These are phyloP conservation scores for Alliaria petiolata DNA, from an alignment of 345 rosid genomes.

Conservation along the genomic window DNA sequence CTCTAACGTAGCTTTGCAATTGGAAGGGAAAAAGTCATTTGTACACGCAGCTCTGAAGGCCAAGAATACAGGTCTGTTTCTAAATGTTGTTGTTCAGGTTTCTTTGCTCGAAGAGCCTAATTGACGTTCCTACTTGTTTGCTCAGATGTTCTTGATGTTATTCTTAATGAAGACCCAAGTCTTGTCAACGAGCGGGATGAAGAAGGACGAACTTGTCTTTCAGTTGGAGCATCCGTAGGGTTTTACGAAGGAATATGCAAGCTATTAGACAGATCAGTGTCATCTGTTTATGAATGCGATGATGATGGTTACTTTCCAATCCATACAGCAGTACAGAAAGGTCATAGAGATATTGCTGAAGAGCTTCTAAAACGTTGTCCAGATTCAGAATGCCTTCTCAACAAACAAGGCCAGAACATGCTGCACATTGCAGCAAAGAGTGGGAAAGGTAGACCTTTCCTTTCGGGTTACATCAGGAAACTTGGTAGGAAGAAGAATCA, in stretches of 20 bases:
- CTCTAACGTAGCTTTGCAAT: too few relatives aligned
- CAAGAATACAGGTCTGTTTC: not conserved
- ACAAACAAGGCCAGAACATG: not conserved
- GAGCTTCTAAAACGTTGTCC: not conserved
- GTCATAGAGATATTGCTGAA: not conserved
- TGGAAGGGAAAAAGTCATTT: too few relatives aligned
- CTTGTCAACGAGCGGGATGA: not conserved
- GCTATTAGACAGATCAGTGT: not conserved
- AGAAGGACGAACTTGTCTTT: constrained; percentile 12
- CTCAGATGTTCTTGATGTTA: not conserved
- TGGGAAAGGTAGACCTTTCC: not conserved
- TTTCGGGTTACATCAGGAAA: too few relatives aligned
- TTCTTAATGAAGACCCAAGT: not conserved
- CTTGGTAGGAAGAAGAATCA: not conserved
- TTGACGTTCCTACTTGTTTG: not conserved
- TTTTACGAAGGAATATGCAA: not conserved
- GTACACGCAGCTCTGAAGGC: not conserved
- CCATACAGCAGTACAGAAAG: not conserved
- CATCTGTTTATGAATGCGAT: not conserved
- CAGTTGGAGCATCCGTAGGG: not conserved
- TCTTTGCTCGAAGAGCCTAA: too few relatives aligned
- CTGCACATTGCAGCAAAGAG: not conserved
- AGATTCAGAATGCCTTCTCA: not conserved
- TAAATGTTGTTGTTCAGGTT: too few relatives aligned
- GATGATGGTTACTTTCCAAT: not conserved